Conservation (phyloP, 2,329 filamentous ascomycete genomes). For the Fusarium fujikuroi region DNA sequence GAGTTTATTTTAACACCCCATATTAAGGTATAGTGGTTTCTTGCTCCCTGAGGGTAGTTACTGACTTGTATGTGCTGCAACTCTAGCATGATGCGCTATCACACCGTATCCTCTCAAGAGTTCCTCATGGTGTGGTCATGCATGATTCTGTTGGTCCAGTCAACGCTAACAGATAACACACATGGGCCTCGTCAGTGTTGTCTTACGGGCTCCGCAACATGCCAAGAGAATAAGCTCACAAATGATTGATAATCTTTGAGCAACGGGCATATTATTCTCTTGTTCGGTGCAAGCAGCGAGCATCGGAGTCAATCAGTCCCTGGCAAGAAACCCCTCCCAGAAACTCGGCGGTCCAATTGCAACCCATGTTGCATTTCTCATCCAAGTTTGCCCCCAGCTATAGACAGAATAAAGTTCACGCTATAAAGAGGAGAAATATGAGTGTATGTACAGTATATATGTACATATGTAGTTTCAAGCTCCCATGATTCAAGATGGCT, state of each 20-base stretch:
- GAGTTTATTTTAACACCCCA: too few species aligned
- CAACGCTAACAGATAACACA: constrained; percentile 18
- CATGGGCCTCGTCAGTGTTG: constrained; percentile 9
- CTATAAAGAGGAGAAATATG: background rate
- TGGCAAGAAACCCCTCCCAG: background rate
- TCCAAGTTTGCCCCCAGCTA: background rate
- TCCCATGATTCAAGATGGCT: background rate
- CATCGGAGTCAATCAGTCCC: background rate
- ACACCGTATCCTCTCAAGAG: constrained; percentile 1
- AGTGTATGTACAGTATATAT: too few species aligned
- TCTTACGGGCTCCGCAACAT: background rate
- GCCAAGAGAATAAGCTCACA: constrained; percentile 15
- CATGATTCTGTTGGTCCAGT: constrained; percentile 15
- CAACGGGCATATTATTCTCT: background rate
- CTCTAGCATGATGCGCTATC: constrained; percentile 3
- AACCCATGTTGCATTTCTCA: background rate
- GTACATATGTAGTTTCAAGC: background rate
- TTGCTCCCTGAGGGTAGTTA: background rate
- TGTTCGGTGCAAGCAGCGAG: background rate
- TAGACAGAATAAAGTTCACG: background rate
- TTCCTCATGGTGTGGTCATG: constrained; percentile 3
- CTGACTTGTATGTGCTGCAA: background rate
- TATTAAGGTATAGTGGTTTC: too few species aligned
- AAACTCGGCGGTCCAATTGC: constrained; percentile 2
- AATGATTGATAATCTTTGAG: background rate